Base-by-base conservation (phyloP, 1,139 yeast genomes). In the Pichia sorboxylosa region DNA sequence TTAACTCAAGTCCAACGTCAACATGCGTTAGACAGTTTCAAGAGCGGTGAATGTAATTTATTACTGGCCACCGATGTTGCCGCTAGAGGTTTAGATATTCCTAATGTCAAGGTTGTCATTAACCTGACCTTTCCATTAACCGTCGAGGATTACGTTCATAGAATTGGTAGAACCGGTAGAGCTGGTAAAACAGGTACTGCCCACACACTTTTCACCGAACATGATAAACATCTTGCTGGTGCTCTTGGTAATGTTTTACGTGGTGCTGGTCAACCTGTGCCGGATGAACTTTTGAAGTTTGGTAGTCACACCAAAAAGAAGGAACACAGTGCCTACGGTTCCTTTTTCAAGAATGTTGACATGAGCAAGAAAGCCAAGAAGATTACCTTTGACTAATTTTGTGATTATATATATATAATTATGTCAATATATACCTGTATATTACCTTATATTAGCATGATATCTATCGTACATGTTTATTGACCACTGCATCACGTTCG, bases 261-360 rank as follows among this genome's bases (percentile, higher is more conserved):
- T 45, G 95, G 94, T 42, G 98, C 97, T 22, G 75, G 79, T 57
- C 98, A 90, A 61, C 78, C 79, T 2, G 97, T 90, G 35, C 99
- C 99, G n/a, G 96, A 84, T 35, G 98, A 85, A 40, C 66, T 90
- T 52, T 68, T 84, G 54, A 90, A 87, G 57, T 90, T 87, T 49
- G 99, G 99, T 30, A 85, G 95, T 13, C 97, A 90, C 59, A 90
- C 98, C 19, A 90, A 90, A 64, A 87, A 84, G 77, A 90, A 90
- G 66, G 85, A 85, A 47, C 98, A 90, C 52, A 73, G 90, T 44
- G 95, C 87, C 9, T 90, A 90, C 49, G 98, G 98, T 46, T 96
- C 97, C 0, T 90, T 90, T 64, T 90, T 64, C 65, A 90, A 87
- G 56, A 85, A 87, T 52, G 90, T 87, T 35, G 97, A 84, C 51